Evolutionary conservation across 495 filamentous ascomycete genomes (phyloP).

Genomic region (Achaetomiella virescens): DNA sequence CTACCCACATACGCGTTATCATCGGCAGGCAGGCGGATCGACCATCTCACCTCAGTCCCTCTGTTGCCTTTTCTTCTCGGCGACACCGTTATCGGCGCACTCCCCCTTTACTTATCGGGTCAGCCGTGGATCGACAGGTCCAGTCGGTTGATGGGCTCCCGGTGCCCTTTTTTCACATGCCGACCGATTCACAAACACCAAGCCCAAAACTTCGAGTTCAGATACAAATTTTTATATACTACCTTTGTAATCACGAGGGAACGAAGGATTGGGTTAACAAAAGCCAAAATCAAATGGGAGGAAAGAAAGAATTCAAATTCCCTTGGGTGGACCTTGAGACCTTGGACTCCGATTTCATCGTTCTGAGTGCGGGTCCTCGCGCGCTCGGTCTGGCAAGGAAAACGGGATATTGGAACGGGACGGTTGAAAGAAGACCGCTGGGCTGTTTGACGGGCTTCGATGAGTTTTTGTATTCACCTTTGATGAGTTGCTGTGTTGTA

Average conservation of each 20-base stretch:
- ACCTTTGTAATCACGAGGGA: slow-evolving; percentile 12
- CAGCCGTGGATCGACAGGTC: too few species aligned
- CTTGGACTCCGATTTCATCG: neutral
- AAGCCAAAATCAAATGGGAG: neutral
- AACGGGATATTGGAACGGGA: neutral
- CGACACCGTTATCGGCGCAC: neutral
- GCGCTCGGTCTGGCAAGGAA: neutral
- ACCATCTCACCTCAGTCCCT: neutral
- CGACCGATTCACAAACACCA: neutral
- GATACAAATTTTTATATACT: slow-evolving; percentile 4
- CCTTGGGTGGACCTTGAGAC: neutral
- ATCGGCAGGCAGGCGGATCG: neutral
- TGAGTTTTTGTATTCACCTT: neutral
- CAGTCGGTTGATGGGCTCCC: too few species aligned
- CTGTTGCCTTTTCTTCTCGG: neutral
- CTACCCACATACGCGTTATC: neutral
- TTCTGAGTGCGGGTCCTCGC: neutral
- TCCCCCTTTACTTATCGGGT: neutral
- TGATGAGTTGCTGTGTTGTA: neutral
- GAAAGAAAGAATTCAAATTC: neutral
- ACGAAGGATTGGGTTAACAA: neutral
- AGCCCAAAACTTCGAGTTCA: neutral
- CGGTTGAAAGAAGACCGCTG: neutral
- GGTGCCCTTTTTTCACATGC: neutral
- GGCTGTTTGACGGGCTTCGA: neutral